These are phyloP conservation scores for Coelastrella sp. DNA, from an alignment of 139 green algal species.

Conservation along the genomic window DNA sequence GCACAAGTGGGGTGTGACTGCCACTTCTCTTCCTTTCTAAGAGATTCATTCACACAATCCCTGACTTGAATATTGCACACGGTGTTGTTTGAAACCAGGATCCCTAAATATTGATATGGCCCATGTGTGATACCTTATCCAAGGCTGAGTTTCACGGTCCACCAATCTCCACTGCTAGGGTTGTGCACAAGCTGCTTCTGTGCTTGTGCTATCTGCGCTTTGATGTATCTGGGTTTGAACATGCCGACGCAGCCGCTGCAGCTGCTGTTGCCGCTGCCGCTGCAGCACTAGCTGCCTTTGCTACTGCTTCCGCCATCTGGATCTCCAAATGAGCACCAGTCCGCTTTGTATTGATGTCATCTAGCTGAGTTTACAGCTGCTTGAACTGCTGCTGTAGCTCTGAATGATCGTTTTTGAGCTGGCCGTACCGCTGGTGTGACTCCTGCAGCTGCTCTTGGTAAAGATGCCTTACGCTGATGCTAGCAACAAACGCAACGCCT, in stretches of 20 bases:
- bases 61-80: too few relatives aligned
- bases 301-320: slow-evolving; percentile 34
- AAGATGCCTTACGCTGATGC: neutral
- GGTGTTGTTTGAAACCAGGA: too few relatives aligned
- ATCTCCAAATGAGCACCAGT: slow-evolving; percentile 4
- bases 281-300: slow-evolving; percentile 19
- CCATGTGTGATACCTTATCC: too few relatives aligned
- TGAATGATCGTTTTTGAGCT: neutral
- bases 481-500: slow-evolving; percentile 7
- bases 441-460: slow-evolving; percentile 29
- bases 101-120: too few relatives aligned
- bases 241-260: slow-evolving; percentile 8
- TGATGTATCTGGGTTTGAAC: neutral
- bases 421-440: neutral
- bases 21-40: too few relatives aligned
- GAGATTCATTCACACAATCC: too few relatives aligned
- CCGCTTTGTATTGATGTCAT: neutral
- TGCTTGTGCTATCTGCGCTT: neutral
- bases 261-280: slow-evolving; percentile 27
- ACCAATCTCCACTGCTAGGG: too few relatives aligned
- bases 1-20: too few relatives aligned
- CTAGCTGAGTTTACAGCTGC: slow-evolving; percentile 16
- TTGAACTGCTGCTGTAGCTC: neutral
- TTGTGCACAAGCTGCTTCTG: too few relatives aligned
- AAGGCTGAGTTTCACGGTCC: too few relatives aligned